Base-by-base conservation (phyloP, 2,329 filamentous ascomycete species). In the Aspergillus tubingensis region DNA sequence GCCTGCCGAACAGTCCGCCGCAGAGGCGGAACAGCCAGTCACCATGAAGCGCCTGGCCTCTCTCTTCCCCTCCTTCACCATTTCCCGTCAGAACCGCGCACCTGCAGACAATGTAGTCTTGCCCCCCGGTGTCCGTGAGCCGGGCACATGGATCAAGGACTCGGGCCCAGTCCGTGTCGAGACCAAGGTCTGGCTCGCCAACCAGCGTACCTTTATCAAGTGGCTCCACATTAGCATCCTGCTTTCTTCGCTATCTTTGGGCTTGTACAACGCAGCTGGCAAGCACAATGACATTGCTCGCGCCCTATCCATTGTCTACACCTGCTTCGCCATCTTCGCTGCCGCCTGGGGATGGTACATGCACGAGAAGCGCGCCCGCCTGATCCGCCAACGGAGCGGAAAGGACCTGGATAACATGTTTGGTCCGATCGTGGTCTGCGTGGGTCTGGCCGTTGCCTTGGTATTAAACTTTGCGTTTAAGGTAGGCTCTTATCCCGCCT, bases 161-260 rank as follows among this genome's bases (percentile, higher is more conserved):
- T 86, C 90, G 36, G 94, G 95, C 3, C 91, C 92, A 38, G 85
- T 98, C 65, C 90, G 92, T 73, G 92, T 99, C 59, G 95, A 99
- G 80, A 92, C 92, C 63, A 99, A 99, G 79, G 94, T 99, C 30
- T 99, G 95, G 94, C 88, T 99, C 59, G 95, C 95, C 57, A 99
- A 99, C 77, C 94, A 99, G 79, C 89, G 95, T 63, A 99, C 95
- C 0, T 99, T 97, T 74, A 89, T 99, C 77, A 98, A 97, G 77
- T 99, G 95, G 95, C 91, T 98, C 81, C 93, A 98, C 76, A 92
- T 99, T 70, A 89, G 88, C 63, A 87, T 99, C 52, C 83, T 99
- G 13, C 87, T 99, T 23, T 93, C 92, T 39, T 88, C 89, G 21
- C 79, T 99, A 30, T 91, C 91, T 0, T 81, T 99, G 11, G 91